Evolutionary conservation across 352 stramenopile genomes (phyloP), one percentile per base, ranked within the genome.

Genomic region (Phytophthora cryptogea): DNA sequence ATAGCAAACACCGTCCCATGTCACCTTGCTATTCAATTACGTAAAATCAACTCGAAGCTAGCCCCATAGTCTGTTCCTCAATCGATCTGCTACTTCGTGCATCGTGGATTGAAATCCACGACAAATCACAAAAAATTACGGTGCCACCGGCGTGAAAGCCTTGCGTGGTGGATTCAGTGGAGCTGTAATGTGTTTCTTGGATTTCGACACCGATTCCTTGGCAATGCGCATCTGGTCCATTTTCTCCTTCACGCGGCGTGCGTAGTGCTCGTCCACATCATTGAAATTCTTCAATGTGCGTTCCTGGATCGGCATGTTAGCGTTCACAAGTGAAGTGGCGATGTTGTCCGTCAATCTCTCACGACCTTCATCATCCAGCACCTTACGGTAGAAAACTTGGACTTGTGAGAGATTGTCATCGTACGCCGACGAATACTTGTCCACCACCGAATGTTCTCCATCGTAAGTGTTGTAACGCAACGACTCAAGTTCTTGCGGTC

Each of bases 361-460:
- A 11, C 80, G 71, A 9, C 43, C 85, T 32, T 61, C 82, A 0
- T 80, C 66, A 7, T 86, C 64, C 54, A 96, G 67, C 32, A 90
- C 79, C 11, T 83, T 73, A 13, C 77, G 68, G 51, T 88, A 92
- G 58, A 95, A 94, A 4, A 72, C 47, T 7, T 70, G 70, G 5
- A 68, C 71, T 72, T 96, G 86, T 5, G 72, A 70, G 44, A 90
- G 78, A 54, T 93, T 95, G 58, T 95, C 87, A 9, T 95, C 85
- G 41, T 88, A 73, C 2, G 63, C 69, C 0, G 87, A 90, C 32
- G 82, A 72, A 33, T 87, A 86, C 16, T 67, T 73, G 52, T 73
- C 60, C 30, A 69, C 63, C n/a, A 79, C 51, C 0, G 32, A n/a
- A 23, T 66, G 51, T 23, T 82, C 71, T 0, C 64, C 69, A 6